A percentile compares a stretch with the other conserved stretches of the same genome.
phyloP scores from a whole-genome alignment of 1,284 basidiomycete species.

The Moesziomyces sp. region DNA sequence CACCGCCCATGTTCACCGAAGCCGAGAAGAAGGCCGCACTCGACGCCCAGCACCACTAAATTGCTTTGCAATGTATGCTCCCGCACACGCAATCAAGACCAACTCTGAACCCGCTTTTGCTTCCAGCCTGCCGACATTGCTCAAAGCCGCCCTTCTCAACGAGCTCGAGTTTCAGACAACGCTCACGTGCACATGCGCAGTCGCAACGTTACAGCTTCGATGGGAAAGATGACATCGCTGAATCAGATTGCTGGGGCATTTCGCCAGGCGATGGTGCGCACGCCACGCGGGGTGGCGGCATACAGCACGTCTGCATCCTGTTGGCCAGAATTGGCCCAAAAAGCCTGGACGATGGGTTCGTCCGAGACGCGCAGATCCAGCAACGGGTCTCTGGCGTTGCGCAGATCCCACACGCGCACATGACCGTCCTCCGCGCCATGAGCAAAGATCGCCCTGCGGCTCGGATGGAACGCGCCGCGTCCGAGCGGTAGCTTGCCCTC shows the following conservation, averaged over 20 bases:
- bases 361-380: conserved; percentile 26
- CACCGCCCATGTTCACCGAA: conserved; percentile 64
- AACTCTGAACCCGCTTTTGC: background rate
- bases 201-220: background rate
- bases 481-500: conserved; percentile 29
- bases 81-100: background rate
- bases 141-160: background rate
- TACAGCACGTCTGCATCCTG: conserved; percentile 22
- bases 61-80: background rate
- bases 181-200: background rate
- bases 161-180: background rate
- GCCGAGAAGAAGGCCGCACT: conserved; percentile 66
- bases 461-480: conserved; percentile 35
- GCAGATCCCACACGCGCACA: conserved; percentile 43
- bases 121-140: background rate
- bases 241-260: background rate
- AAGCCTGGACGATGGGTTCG: conserved; percentile 35
- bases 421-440: conserved; percentile 40
- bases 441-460: conserved; percentile 30
- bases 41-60: conserved; percentile 50
- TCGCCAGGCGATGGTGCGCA: conserved; percentile 19
- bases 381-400: conserved; percentile 34
- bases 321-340: conserved; percentile 21
- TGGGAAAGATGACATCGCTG: background rate
- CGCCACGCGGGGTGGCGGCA: conserved; percentile 18